Conservation (phyloP, 768 basidiomycete genomes). For the Pisolithus sp. region DNA sequence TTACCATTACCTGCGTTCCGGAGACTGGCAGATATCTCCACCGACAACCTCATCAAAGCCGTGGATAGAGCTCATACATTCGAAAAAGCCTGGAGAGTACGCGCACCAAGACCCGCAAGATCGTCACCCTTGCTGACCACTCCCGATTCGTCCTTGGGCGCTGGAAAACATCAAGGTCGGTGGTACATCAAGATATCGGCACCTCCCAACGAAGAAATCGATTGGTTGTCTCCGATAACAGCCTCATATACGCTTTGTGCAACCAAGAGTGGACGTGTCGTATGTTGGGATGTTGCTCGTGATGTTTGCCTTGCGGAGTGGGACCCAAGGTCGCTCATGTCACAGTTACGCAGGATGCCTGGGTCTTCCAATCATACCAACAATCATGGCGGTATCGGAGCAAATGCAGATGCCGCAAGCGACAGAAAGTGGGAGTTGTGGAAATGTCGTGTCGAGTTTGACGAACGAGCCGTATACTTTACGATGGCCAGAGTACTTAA, state of each 20-base stretch:
- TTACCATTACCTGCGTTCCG: slow-evolving; percentile 67
- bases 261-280: slow-evolving; percentile 68
- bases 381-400: slow-evolving; percentile 11
- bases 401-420: slow-evolving; percentile 1
- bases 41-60: slow-evolving; percentile 51
- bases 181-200: slow-evolving; percentile 70
- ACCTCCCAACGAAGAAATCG: slow-evolving; percentile 63
- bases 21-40: slow-evolving; percentile 58
- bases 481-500: slow-evolving; percentile 64
- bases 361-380: slow-evolving; percentile 7
- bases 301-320: slow-evolving; percentile 61
- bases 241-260: slow-evolving; percentile 72
- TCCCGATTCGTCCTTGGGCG: background rate
- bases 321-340: slow-evolving; percentile 40
- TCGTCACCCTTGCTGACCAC: slow-evolving; percentile 14
- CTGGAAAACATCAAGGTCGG: slow-evolving; percentile 6
- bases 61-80: slow-evolving; percentile 59
- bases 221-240: slow-evolving; percentile 74
- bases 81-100: slow-evolving; percentile 55
- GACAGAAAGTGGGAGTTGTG: slow-evolving; percentile 60
- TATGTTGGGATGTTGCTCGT: slow-evolving; percentile 68
- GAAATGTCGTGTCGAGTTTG: slow-evolving; percentile 76
- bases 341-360: slow-evolving; percentile 3
- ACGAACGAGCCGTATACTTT: slow-evolving; percentile 63
- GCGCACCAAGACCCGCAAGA: slow-evolving; percentile 48